Evolutionary conservation across 1,139 yeast genomes (phyloP), one percentile per base, ranked within the genome.

Genomic region (Maudiozyma humilis): DNA sequence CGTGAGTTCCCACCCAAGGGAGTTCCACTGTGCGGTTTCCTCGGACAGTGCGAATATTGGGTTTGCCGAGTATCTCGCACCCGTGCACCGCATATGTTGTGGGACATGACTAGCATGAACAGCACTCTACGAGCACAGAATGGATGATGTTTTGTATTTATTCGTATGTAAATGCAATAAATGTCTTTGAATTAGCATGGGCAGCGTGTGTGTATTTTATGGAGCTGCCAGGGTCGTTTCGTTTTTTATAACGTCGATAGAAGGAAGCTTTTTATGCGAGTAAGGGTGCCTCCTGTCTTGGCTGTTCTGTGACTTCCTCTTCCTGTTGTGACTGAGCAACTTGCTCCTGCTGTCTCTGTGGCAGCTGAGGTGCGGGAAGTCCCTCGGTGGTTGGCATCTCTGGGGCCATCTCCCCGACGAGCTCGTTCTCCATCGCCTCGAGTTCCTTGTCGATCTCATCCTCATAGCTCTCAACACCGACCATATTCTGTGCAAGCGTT

Each of bases 381-480:
- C 51, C 51, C 13, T 51, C 51, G 12, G 55, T 50, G 2, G 59
- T 48, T 5, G 63, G 63, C 47, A 56, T 41, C 5, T 41, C 35
- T 13, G 38, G 32, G 27, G 32, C 75, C 29, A 52, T 42, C 43
- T 73, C 4, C 20, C 14, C n/a, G 19, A 8, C 4, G 14, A 35
- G 5, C 20, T 35, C 38, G 3, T 10, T 12, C 25, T 35, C 38
- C 45, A 78, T 48, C 8, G 59, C 59, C 23, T 66, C 68, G 33
- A 77, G 66, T 49, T 78, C 84, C 43, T 72, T 75, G 49, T 78
- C 82, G 30, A 78, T 69, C 52, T 77, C 82, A 27, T 64, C 65
- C 48, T 77, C 81, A 40, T 54, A 54, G 48, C 74, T 74, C 18
- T 65, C 56, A 31, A 72, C 70, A 36, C 73, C 71, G 2, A 54